Conservation (phyloP, 805 yeast species). For the Cyberlindnera mycetangii region DNA sequence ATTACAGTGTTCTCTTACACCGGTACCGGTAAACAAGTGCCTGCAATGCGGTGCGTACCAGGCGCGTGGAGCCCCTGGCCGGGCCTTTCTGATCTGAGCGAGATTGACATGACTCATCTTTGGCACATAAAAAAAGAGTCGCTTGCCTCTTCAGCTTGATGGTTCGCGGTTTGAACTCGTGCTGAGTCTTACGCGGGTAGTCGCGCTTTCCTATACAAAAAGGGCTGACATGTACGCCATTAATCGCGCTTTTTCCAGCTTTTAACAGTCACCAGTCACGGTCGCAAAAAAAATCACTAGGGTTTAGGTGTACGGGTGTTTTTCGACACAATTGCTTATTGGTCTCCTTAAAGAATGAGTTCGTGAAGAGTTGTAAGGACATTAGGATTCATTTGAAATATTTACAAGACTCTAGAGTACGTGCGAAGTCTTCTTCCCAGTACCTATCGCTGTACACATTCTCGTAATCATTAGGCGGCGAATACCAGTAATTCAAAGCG, state of each 20-base stretch:
- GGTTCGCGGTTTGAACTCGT: no score
- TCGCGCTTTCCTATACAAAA: no score
- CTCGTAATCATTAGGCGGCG: constrained; percentile 48
- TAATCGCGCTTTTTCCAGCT: no score
- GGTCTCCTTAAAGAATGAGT: no score
- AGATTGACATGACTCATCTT: neutral
- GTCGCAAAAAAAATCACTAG: neutral
- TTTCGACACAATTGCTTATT: neutral
- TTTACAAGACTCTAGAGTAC: constrained; percentile 37
- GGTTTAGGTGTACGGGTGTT: constrained; percentile 6
- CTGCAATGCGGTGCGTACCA: neutral
- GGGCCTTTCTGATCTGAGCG: neutral
- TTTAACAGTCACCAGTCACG: neutral
- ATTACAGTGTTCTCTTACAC: no score
- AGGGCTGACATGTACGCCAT: no score
- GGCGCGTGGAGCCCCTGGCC: neutral
- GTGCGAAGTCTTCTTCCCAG: constrained; percentile 52
- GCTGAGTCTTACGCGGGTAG: no score
- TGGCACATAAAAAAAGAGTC: neutral
- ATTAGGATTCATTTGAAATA: constrained; percentile 13
- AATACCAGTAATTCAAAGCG: constrained; percentile 74
- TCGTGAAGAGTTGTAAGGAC: neutral
- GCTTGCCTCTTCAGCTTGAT: no score
- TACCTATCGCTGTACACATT: constrained; percentile 46
- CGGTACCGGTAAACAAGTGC: neutral